These are phyloP conservation scores for Liriodendron chinense DNA, from an alignment of 164 flowering plant genomes.

Conservation along the genomic window DNA sequence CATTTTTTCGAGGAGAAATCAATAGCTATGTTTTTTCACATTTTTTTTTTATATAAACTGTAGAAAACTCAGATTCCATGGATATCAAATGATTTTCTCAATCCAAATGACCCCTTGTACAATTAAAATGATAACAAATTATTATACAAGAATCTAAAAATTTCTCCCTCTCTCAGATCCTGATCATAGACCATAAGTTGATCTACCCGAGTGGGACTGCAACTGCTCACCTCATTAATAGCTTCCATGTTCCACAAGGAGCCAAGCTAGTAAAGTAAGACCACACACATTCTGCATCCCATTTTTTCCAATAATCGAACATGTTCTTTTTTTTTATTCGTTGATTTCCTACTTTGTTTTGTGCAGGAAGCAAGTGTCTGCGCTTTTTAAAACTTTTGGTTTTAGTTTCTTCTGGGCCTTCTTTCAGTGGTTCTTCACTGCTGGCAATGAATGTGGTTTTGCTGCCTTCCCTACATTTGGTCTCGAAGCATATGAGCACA, in stretches of 20 bases:
- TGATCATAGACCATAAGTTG: slow-evolving; percentile 58
- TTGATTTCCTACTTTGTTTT: neutral
- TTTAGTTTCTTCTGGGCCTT: slow-evolving; percentile 26
- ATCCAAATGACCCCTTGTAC: too few relatives aligned
- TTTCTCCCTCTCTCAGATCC: slow-evolving; percentile 33
- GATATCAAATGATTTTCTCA: too few relatives aligned
- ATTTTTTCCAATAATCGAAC: neutral
- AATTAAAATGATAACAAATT: neutral
- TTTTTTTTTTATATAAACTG: too few relatives aligned
- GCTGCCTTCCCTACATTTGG: slow-evolving; percentile 25
- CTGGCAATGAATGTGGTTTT: slow-evolving; percentile 28
- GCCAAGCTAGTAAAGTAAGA: slow-evolving; percentile 53
- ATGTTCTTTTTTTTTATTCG: neutral
- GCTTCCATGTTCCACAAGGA: slow-evolving; percentile 62
- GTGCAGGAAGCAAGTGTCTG: slow-evolving; percentile 24
- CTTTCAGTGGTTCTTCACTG: slow-evolving; percentile 36
- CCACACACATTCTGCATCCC: neutral
- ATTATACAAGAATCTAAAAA: neutral
- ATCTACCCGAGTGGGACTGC: slow-evolving; percentile 70
- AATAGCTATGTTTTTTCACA: too few relatives aligned
- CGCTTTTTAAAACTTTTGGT: slow-evolving; percentile 15
- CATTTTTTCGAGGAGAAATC: too few relatives aligned
- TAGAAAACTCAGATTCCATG: too few relatives aligned
- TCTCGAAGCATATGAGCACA: slow-evolving; percentile 16
- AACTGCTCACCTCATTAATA: slow-evolving; percentile 64